phyloP scores from a whole-genome alignment of 768 basidiomycete genomes.

The Clavulina sp. region DNA sequence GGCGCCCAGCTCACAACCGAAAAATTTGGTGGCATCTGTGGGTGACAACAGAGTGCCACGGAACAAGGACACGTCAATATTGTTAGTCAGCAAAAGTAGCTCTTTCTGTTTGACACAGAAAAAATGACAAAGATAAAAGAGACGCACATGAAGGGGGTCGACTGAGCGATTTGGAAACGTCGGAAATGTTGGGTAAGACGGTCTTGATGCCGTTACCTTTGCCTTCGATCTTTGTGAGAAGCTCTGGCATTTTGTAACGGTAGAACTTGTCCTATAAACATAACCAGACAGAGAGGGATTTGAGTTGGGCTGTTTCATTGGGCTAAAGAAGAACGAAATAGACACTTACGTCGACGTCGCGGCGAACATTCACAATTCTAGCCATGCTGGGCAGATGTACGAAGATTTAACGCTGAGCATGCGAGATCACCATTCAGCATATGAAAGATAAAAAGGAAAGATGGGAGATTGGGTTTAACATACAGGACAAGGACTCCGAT shows the following conservation, averaged over 20 bases:
- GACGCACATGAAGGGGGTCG: conserved; percentile 61
- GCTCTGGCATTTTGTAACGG: conserved; percentile 88
- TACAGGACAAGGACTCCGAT: conserved; percentile 8
- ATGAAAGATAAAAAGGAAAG: background rate
- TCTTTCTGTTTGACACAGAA: conserved; percentile 1
- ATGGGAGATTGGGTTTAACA: background rate
- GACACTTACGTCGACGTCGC: conserved; percentile 55
- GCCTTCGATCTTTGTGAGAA: conserved; percentile 93
- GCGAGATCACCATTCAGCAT: background rate
- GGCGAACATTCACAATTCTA: conserved; percentile 79
- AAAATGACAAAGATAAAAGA: background rate
- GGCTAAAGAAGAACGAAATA: background rate
- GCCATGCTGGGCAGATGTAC: conserved; percentile 56
- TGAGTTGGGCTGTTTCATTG: background rate
- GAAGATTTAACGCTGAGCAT: conserved; percentile 5
- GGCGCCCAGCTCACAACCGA: conserved; percentile 95
- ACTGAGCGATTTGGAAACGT: conserved; percentile 86
- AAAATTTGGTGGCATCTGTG: conserved; percentile 92
- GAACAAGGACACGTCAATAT: too few species aligned
- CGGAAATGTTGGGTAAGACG: conserved; percentile 95
- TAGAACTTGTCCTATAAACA: conserved; percentile 80
- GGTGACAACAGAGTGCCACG: background rate
- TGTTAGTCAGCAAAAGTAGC: too few species aligned
- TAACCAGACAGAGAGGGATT: conserved; percentile 1
- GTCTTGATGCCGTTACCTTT: conserved; percentile 99